Conservation (phyloP, 2,329 filamentous ascomycete genomes). For the Venturia nashicola region DNA sequence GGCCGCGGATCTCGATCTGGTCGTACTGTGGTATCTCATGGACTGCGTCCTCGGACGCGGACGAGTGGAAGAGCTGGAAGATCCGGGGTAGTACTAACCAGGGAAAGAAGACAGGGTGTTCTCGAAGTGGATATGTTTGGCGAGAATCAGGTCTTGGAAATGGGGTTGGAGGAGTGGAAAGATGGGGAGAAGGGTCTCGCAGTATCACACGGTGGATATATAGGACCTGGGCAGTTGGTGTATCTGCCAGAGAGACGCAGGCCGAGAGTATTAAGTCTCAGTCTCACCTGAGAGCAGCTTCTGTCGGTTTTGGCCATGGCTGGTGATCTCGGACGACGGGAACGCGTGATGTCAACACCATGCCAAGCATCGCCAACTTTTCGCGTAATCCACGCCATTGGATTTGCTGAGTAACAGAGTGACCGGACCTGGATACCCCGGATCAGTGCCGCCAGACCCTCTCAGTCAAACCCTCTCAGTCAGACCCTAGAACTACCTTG, state of each 20-base stretch:
- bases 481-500: too few relatives aligned
- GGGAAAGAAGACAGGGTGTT: neutral
- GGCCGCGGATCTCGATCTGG: neutral
- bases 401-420: neutral
- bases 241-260: neutral
- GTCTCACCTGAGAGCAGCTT: neutral
- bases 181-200: too few relatives aligned
- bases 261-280: neutral
- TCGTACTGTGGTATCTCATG: neutral
- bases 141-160: neutral
- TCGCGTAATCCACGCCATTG: neutral
- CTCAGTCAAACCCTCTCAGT: too few relatives aligned
- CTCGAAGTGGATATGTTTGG: neutral
- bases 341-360: neutral
- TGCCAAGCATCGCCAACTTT: neutral
- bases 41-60: neutral
- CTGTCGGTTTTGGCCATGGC: neutral
- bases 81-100: neutral
- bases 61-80: constrained; percentile 9
- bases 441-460: neutral
- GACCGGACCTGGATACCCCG: too few relatives aligned
- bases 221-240: neutral
- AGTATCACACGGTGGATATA: neutral
- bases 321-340: too few relatives aligned
- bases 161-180: neutral